These are phyloP conservation scores for Mikania micrantha DNA, from an alignment of 129 eudicot species.

Conservation along the genomic window DNA sequence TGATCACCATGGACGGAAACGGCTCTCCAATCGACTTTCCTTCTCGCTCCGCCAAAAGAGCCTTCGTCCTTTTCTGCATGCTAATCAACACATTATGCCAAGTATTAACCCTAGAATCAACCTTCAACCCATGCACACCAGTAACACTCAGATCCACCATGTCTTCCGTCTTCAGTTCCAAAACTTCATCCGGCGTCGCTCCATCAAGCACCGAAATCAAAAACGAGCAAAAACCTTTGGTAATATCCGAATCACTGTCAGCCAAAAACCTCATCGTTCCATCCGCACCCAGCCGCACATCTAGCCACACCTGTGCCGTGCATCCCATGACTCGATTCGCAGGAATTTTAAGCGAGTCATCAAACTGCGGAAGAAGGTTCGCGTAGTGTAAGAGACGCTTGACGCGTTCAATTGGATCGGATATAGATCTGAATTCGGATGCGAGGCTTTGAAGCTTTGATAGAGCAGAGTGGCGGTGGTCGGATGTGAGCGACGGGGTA, in stretches of 20 bases:
- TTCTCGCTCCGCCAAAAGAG: slow-evolving; percentile 56
- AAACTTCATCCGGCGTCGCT: slow-evolving; percentile 74
- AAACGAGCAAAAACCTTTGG: slow-evolving; percentile 71
- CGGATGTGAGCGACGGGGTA: slow-evolving; percentile 30
- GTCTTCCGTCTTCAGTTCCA: slow-evolving; percentile 65
- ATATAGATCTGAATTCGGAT: slow-evolving; percentile 44
- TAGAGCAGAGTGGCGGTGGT: slow-evolving; percentile 17
- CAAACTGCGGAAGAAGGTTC: slow-evolving; percentile 22
- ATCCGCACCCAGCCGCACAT: slow-evolving; percentile 38
- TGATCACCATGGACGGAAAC: slow-evolving; percentile 78
- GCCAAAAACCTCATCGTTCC: slow-evolving; percentile 55
- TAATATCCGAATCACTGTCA: slow-evolving; percentile 87
- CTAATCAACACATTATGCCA: slow-evolving; percentile 95
- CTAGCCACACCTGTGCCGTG: slow-evolving; percentile 89
- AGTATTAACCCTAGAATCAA: slow-evolving; percentile 64
- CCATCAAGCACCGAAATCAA: slow-evolving; percentile 75
- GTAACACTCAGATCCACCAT: slow-evolving; percentile 49
- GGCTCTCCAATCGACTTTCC: slow-evolving; percentile 51
- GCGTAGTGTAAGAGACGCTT: slow-evolving; percentile 54
- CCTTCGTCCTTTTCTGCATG: slow-evolving; percentile 90
- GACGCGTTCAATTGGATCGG: slow-evolving; percentile 61
- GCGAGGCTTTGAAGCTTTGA: slow-evolving; percentile 43
- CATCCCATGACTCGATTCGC: slow-evolving; percentile 90
- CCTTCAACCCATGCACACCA: slow-evolving; percentile 38
- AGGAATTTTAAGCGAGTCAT: slow-evolving; percentile 26